These are phyloP conservation scores for Polygonum aviculare DNA, from an alignment of 148 eudicot genomes.

Conservation along the genomic window DNA sequence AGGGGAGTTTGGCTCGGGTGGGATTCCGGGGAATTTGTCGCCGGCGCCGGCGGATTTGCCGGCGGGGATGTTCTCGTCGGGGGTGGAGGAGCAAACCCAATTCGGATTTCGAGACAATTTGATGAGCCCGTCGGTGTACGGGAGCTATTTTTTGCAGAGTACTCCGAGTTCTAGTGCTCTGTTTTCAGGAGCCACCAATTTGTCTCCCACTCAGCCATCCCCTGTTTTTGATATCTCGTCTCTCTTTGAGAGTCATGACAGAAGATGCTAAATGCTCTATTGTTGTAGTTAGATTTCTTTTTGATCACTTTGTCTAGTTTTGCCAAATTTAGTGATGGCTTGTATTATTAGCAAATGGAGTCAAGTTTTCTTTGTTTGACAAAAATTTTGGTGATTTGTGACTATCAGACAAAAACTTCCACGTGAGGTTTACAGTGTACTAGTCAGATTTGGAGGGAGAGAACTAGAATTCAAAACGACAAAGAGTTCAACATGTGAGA, in stretches of 20 bases:
- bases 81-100: neutral
- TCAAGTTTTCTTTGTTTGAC: too few species aligned
- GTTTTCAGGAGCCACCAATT: slow-evolving; percentile 23
- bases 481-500: too few species aligned
- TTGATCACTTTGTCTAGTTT: too few species aligned
- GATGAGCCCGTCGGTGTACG: slow-evolving; percentile 30
- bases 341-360: too few species aligned
- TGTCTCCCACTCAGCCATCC: slow-evolving; percentile 40
- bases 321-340: too few species aligned
- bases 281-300: too few species aligned
- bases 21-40: slow-evolving; percentile 51
- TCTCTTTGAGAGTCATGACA: slow-evolving; percentile 20
- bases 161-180: slow-evolving; percentile 34
- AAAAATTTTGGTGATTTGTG: too few species aligned
- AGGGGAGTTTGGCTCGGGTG: slow-evolving; percentile 23
- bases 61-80: slow-evolving; percentile 47
- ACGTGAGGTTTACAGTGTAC: too few species aligned
- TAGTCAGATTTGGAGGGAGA: too few species aligned
- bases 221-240: slow-evolving; percentile 34
- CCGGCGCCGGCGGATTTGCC: slow-evolving; percentile 66
- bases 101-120: slow-evolving; percentile 20
- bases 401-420: too few species aligned
- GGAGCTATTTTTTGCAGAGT: slow-evolving; percentile 25
- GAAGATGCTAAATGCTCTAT: too few species aligned
- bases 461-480: too few species aligned